Percentiles rank a stretch among this genome's conserved stretches.
Conservation (phyloP, 441 rosid species). For the Pelargonium citronellum region DNA sequence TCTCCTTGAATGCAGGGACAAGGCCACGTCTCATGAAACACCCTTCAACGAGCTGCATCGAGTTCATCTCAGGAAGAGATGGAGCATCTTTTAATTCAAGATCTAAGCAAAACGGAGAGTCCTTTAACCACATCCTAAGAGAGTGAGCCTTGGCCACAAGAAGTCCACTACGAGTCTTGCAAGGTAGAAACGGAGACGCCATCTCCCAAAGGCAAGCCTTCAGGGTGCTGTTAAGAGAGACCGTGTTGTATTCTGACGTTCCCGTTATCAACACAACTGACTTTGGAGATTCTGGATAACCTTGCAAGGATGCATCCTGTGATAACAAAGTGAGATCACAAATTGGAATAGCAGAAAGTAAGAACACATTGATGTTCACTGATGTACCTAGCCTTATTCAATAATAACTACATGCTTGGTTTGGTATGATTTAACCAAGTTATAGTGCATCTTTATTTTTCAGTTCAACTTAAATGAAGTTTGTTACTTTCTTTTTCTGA, state of each 20-base stretch:
- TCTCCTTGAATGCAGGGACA: conserved; percentile 88
- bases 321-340: conserved; percentile 4
- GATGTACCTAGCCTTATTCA: too few species aligned
- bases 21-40: conserved; percentile 78
- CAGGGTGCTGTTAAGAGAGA: conserved; percentile 71
- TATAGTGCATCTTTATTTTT: too few species aligned
- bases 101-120: conserved; percentile 92
- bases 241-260: conserved; percentile 71
- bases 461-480: too few species aligned
- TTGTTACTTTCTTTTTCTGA: too few species aligned
- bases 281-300: conserved; percentile 84
- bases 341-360: too few species aligned
- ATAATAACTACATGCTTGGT: too few species aligned
- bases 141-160: conserved; percentile 89
- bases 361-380: too few species aligned
- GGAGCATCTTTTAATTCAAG: conserved; percentile 70
- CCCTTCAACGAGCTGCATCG: conserved; percentile 78
- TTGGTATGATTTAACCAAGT: too few species aligned
- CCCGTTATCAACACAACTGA: conserved; percentile 89
- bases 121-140: conserved; percentile 95
- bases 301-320: conserved; percentile 93
- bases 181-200: conserved; percentile 92
- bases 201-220: conserved; percentile 96
- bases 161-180: conserved; percentile 75
- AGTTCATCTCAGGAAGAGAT: conserved; percentile 59